A percentile compares a stretch with the other conserved stretches of the same genome.
These are phyloP conservation scores for Anethum foeniculum DNA, from an alignment of 140 eudicot species.

Conservation along the genomic window DNA sequence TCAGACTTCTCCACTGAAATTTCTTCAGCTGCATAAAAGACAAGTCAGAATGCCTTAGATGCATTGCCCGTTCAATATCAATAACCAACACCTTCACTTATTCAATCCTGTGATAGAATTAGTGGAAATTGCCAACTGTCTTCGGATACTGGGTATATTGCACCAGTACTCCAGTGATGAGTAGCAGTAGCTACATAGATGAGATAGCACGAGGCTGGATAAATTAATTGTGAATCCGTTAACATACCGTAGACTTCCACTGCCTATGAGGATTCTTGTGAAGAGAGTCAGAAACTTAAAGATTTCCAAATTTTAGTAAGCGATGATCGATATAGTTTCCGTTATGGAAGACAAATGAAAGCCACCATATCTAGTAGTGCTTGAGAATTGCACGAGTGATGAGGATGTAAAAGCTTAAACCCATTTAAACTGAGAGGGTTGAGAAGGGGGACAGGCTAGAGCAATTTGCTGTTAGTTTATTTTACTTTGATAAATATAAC, in stretches of 20 bases:
- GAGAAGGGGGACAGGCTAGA: neutral
- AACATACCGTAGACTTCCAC: neutral
- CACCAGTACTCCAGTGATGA: neutral
- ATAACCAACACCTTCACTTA: neutral
- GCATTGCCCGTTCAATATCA: neutral
- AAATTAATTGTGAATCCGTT: neutral
- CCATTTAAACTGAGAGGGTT: neutral
- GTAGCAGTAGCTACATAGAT: neutral
- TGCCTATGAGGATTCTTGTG: neutral
- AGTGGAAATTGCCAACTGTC: neutral
- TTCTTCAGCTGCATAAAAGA: slow-evolving; percentile 45
- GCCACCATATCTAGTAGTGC: neutral
- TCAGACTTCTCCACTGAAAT: slow-evolving; percentile 54
- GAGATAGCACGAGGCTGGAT: neutral
- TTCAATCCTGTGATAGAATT: neutral
- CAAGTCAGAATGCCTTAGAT: neutral
- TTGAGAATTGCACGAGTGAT: neutral
- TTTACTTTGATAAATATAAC: neutral
- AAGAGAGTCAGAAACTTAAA: neutral
- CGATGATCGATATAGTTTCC: neutral
- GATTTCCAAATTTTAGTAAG: neutral
- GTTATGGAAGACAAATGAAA: neutral
- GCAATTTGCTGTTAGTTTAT: neutral
- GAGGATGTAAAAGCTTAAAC: neutral
- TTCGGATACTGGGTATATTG: neutral